phyloP scores from a whole-genome alignment of 345 rosid species.

The Punica granatum region DNA sequence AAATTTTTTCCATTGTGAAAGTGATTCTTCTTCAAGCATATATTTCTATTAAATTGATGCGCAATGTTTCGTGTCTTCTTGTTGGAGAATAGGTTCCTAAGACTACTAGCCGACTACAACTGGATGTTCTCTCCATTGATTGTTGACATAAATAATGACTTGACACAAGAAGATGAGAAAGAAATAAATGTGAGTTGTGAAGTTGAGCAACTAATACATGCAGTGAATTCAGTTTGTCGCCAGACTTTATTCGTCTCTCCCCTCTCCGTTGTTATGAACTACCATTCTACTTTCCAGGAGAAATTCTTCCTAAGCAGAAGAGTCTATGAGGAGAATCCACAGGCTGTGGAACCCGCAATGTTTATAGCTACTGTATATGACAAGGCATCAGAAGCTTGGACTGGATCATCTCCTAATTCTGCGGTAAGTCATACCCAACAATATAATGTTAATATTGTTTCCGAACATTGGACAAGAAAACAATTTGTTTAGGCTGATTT shows the following conservation, averaged over 20 bases:
- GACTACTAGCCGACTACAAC: conserved; percentile 65
- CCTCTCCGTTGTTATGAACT: background rate
- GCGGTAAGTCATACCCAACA: conserved; percentile 42
- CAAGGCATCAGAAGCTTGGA: conserved; percentile 93
- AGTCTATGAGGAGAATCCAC: conserved; percentile 34
- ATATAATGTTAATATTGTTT: background rate
- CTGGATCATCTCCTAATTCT: conserved; percentile 51
- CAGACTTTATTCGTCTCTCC: background rate
- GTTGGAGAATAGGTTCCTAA: conserved; percentile 58
- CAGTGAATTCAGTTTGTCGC: background rate
- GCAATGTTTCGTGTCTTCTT: background rate
- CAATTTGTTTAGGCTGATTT: background rate
- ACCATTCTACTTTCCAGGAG: conserved; percentile 31
- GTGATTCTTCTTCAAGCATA: background rate
- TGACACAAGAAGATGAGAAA: conserved; percentile 52
- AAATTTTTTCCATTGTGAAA: background rate
- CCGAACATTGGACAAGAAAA: background rate
- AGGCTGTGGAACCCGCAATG: conserved; percentile 56
- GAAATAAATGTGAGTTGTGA: conserved; percentile 62
- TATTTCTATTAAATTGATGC: background rate
- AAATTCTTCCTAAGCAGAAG: conserved; percentile 64
- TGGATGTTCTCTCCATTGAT: conserved; percentile 78
- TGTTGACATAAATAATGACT: conserved; percentile 79
- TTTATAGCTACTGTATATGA: conserved; percentile 86
- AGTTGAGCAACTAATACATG: background rate